A percentile compares a stretch with the other conserved stretches of the same genome.
phyloP scores from a whole-genome alignment of 2,329 filamentous ascomycete genomes.

The Fonsecaea pugnacius region DNA sequence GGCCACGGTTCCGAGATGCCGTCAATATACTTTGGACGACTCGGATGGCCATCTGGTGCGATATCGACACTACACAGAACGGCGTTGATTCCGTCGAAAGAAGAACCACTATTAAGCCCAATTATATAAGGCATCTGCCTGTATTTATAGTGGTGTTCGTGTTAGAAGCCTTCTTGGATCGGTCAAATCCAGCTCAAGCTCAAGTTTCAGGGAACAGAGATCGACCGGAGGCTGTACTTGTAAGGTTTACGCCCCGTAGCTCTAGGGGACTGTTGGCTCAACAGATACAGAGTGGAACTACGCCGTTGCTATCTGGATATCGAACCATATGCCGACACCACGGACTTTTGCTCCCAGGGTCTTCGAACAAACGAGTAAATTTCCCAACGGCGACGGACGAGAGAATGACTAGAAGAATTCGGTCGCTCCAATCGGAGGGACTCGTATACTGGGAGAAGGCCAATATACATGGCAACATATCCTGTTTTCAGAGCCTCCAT shows the following conservation, averaged over 20 bases:
- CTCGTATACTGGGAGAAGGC: neutral
- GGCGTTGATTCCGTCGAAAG: slow-evolving; percentile 42
- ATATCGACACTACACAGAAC: slow-evolving; percentile 40
- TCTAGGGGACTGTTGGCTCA: neutral
- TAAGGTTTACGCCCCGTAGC: neutral
- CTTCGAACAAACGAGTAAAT: neutral
- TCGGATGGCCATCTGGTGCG: slow-evolving; percentile 40
- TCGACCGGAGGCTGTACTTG: neutral
- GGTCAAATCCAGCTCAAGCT: neutral
- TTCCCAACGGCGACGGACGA: neutral
- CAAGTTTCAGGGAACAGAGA: neutral
- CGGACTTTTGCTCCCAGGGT: neutral
- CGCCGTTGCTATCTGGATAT: neutral
- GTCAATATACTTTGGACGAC: slow-evolving; percentile 39
- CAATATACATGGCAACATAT: neutral
- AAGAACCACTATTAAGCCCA: slow-evolving; percentile 42
- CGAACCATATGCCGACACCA: neutral
- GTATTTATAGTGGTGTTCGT: neutral
- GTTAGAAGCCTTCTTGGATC: neutral
- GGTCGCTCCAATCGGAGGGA: slow-evolving; percentile 3
- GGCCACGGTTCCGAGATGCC: slow-evolving; percentile 42
- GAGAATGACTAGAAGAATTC: neutral
- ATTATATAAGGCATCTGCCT: slow-evolving; percentile 38
- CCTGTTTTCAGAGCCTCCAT: neutral
- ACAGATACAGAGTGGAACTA: neutral